Base-by-base conservation (phyloP, 257 asterid species). In the Nicotiana tabacum region DNA sequence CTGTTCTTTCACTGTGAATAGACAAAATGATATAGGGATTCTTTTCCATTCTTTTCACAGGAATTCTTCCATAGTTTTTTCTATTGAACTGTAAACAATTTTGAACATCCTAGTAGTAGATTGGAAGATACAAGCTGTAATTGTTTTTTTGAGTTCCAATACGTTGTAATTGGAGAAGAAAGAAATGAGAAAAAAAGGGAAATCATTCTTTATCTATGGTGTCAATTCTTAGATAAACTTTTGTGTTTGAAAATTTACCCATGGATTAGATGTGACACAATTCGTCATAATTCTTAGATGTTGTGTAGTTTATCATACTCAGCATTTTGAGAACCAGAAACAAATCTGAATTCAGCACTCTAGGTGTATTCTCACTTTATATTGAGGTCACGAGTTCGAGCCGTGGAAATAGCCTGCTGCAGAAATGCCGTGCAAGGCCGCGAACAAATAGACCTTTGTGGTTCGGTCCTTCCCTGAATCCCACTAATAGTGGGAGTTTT, bases 1-100 rank as follows among this genome's bases (percentile, higher is more conserved):
- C 81, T 82, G 87, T 89, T 89, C 78, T 84, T 82, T 87, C 87
- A 21, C 77, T 84, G 84, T 87, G 91, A 85, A 89, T 89, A 91
- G 92, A 57, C 82, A 85, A 83, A 87, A 85, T 85, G 88, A 85
- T 82, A 43, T 82, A 87, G 90, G 83, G 70, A 78, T 90, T 89
- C 85, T 85, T 85, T 77, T 80, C 56, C 55, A 86, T 86, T 86
- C 64, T 88, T 85, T 60, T 6, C 24, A 66, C 69, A 84, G 88
- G 85, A 64, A 24, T 24, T 24, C 27, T 24, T 24, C 27, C 27
- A 66, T 69, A 62, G 9, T 80, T 67, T 66, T 69, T 82, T 77
- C 81, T 64, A 77, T 35, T 39, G 72, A 70, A 48, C 46, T 85
- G 92, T 83, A 90, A 84, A 88, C 85, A 90, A 51, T 88, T 91